Base-by-base conservation (phyloP, 2,329 filamentous ascomycete species). In the Alternaria atra region DNA sequence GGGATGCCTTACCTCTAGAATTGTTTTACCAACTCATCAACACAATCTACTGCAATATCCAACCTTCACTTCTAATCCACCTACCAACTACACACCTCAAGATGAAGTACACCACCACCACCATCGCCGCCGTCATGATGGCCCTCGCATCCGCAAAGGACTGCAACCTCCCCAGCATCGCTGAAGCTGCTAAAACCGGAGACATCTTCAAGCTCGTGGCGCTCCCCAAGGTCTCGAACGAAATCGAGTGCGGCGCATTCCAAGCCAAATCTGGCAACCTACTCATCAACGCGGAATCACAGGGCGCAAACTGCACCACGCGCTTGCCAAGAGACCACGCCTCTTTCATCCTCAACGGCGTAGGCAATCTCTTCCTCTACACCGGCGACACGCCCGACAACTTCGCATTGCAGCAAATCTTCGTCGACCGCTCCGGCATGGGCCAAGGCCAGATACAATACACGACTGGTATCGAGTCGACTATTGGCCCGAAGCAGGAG, bases 141-240 rank as follows among this genome's bases (percentile, higher is more conserved):
- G 48, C 48, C 4, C 32, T 52, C 48, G 48, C 34, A 52, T 52
- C 48, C 48, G 48, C 48, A 52, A 40, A 40, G 15, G 15, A 30
- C 48, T 52, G 48, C 34, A 40, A 40, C 15, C 23, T 52, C 6
- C 48, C 48, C 2, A 15, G 23, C 35, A 20, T 40, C 23, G 17
- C 48, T 5, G 34, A 40, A 17, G 20, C 32, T 34, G 48, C n/a
- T 15, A 23, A 29, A 13, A 4, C 48, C 35, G 48, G 48, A 34
- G 48, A 52, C 48, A 15, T 52, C 34, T 52, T 52, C 17, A 52
- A 52, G 48, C 13, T 52, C 35, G 34, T 52, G 13, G 48, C 48
- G n/a, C 48, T 52, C 34, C 34, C 48, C 48, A 40, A 52, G 48
- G 25, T 40, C 15, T 23, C 48, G 23, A 52, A 52, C 13, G 34